A percentile compares a stretch with the other conserved stretches of the same genome.
Conservation (phyloP, 805 yeast species). For the Myxozyma geophila region DNA sequence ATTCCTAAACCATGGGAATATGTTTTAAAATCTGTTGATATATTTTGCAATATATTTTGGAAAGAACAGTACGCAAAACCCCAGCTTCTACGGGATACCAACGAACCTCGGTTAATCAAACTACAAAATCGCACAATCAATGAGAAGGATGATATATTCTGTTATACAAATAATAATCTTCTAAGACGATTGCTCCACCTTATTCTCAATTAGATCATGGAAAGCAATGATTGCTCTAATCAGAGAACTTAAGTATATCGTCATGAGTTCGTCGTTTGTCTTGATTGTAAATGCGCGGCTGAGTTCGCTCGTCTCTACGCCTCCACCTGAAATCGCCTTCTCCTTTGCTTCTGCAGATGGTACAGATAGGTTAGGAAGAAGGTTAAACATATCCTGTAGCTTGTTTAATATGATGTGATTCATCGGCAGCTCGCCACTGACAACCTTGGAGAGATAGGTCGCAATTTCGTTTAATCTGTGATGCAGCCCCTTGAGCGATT, state of each 20-base stretch:
- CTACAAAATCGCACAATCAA: too few relatives aligned
- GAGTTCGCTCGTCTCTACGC: conserved; percentile 56
- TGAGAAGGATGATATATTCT: not conserved
- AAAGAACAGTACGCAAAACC: too few relatives aligned
- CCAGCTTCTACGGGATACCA: too few relatives aligned
- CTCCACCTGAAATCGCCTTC: conserved; percentile 23
- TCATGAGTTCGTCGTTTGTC: conserved; percentile 96
- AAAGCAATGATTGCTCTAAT: conserved; percentile 95
- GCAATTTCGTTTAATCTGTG: conserved; percentile 79
- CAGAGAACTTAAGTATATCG: conserved; percentile 83
- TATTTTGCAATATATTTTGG: too few relatives aligned
- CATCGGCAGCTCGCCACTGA: conserved; percentile 72
- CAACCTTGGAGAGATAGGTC: conserved; percentile 73
- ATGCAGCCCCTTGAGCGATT: conserved; percentile 83
- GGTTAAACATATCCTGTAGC: conserved; percentile 90
- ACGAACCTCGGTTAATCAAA: too few relatives aligned
- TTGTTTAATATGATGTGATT: conserved; percentile 90
- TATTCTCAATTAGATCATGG: conserved; percentile 95
- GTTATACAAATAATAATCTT: not conserved
- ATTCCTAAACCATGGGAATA: too few relatives aligned
- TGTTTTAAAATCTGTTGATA: too few relatives aligned
- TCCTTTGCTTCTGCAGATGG: conserved; percentile 39
- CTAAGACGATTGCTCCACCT: conserved; percentile 58
- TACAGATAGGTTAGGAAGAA: conserved; percentile 74
- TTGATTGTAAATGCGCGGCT: conserved; percentile 84